Evolutionary conservation across 2,329 filamentous ascomycete species (phyloP).

Genomic region (Diaporthe ampelina): DNA sequence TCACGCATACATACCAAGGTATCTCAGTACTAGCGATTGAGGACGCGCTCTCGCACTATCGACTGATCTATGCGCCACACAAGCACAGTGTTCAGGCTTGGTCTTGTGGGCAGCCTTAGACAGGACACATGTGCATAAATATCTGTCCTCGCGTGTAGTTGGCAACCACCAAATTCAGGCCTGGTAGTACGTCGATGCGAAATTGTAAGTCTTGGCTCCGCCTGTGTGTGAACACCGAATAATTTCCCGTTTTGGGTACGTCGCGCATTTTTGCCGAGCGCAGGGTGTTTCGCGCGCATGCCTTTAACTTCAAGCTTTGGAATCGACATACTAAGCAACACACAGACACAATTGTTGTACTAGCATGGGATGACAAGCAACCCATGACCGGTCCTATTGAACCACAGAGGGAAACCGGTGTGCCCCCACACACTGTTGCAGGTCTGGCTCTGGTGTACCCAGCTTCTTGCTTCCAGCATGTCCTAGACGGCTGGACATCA

Average conservation of each 20-base stretch:
- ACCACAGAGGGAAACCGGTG: too few species aligned
- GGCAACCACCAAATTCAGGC: background rate
- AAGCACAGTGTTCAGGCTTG: too few species aligned
- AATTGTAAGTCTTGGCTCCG: background rate
- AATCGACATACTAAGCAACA: background rate
- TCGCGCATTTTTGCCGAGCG: too few species aligned
- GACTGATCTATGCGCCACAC: background rate
- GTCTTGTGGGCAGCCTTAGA: background rate
- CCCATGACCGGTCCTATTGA: background rate
- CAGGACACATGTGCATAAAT: too few species aligned
- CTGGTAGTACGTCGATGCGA: background rate
- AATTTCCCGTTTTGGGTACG: background rate
- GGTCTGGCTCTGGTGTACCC: too few species aligned
- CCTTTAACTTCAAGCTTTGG: background rate
- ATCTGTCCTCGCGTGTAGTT: background rate
- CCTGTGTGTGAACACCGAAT: background rate
- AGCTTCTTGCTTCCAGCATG: too few species aligned
- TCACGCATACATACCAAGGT: too few species aligned
- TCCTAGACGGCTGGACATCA: background rate
- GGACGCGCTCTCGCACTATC: background rate
- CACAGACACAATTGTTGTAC: background rate
- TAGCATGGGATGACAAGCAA: background rate
- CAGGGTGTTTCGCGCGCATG: background rate
- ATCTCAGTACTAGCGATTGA: background rate
- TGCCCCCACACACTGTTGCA: too few species aligned